Base-by-base conservation (phyloP, 164 flowering plant species). In the Stephania japonica region DNA sequence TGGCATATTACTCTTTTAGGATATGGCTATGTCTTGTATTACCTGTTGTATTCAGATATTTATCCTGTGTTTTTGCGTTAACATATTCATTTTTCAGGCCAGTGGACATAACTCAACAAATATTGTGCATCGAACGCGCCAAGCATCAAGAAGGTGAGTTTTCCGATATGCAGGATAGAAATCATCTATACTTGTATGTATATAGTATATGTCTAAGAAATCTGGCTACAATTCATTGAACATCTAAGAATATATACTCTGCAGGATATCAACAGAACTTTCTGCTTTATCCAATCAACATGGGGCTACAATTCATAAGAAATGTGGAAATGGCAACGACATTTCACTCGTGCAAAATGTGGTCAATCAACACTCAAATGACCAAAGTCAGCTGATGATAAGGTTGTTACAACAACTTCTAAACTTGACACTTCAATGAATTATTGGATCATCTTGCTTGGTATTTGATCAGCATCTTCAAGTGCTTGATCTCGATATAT, bases 221-320 rank as follows among this genome's bases (percentile, higher is more conserved):
- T 32, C 3, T 32, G 38, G 38, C 38, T 32, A 32, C 38, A 32
- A 32, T 32, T 32, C 4, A 32, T 1, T 32, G 38, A 32, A 32
- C 1, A 32, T 4, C 23, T 74, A 67, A 67, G 8, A 2, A 69
- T 24, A 7, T 67, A 7, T 25, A 18, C 8, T 67, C 65, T 83
- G 81, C 91, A 90, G 92, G 86, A 83, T 86, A n/a, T 81, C 89
- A 26, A 80, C 88, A 63, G 92, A 88, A 72, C 79, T 83, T 27
- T 79, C 83, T 27, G 77, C 73, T 71, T 66, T 84, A 68, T 76
- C 86, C 23, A 82, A 65, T 81, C 86, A 83, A 76, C 77, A 81
- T 65, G 89, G 81, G 24, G 78, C 59, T 10, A 6, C 74, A 27
- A 61, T 75, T 72, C 86, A 81, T 70, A 83, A 74, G 44, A 85